Evolutionary conservation across 805 yeast genomes (phyloP).

Genomic region (Debaryomyces prosopidis): DNA sequence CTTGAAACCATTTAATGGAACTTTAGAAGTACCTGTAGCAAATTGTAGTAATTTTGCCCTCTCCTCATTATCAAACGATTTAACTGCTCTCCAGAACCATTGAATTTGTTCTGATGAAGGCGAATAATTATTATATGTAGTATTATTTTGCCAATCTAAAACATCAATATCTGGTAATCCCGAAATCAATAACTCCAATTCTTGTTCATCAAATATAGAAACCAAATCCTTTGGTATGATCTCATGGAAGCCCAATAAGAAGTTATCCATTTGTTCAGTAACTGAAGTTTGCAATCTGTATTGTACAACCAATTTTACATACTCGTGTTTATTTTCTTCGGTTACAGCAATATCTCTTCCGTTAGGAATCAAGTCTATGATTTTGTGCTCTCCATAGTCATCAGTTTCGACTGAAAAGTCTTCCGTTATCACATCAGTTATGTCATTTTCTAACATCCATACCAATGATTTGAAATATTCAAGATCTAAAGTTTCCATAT

Average conservation of each 20-base stretch:
- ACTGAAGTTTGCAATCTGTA: conserved; percentile 83
- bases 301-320: conserved; percentile 82
- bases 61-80: conserved; percentile 91
- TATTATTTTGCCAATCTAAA: conserved; percentile 91
- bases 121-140: conserved; percentile 78
- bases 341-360: conserved; percentile 87
- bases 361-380: conserved; percentile 76
- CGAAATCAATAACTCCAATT: conserved; percentile 84
- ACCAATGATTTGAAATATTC: conserved; percentile 88
- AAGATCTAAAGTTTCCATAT: conserved; percentile 89
- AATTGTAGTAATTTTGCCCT: conserved; percentile 92
- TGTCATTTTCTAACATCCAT: conserved; percentile 97
- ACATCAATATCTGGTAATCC: conserved; percentile 97
- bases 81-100: conserved; percentile 98
- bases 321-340: conserved; percentile 86
- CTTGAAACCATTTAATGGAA: conserved; percentile 91
- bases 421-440: conserved; percentile 92
- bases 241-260: conserved; percentile 85
- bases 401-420: conserved; percentile 92
- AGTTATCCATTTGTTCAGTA: conserved; percentile 81
- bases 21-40: conserved; percentile 96
- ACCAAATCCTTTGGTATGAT: conserved; percentile 82
- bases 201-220: conserved; percentile 92
- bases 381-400: conserved; percentile 87
- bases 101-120: conserved; percentile 83